phyloP scores from a whole-genome alignment of 2,329 filamentous ascomycete species.

The Fusarium oligoseptatum region DNA sequence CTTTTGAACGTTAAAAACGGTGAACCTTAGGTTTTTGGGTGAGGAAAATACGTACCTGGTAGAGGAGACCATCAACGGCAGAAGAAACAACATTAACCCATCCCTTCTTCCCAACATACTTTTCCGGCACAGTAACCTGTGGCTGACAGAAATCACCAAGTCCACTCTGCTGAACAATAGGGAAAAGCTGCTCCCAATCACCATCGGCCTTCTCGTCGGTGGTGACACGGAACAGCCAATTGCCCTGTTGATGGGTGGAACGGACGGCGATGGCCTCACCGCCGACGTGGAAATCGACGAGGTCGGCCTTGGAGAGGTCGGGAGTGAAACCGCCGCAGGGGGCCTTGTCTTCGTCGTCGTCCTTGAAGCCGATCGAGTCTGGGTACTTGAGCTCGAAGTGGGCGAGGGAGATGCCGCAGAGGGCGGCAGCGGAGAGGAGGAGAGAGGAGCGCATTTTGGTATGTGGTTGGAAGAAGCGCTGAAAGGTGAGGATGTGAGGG shows the following conservation, averaged over 20 bases:
- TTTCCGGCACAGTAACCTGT: conserved; percentile 60
- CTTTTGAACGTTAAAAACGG: conserved; percentile 36
- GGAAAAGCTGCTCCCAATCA: conserved; percentile 69
- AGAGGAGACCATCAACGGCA: conserved; percentile 68
- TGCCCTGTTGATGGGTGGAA: conserved; percentile 65
- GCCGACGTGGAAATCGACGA: conserved; percentile 70
- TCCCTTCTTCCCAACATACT: conserved; percentile 68
- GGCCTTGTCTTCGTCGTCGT: conserved; percentile 58
- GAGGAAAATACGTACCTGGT: conserved; percentile 59
- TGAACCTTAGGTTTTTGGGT: background rate
- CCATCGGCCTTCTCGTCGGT: conserved; percentile 60
- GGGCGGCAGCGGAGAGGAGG: conserved; percentile 53
- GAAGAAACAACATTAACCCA: conserved; percentile 65
- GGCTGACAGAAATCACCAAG: conserved; percentile 68
- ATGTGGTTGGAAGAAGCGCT: background rate
- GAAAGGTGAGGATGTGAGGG: background rate
- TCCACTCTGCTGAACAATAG: conserved; percentile 67
- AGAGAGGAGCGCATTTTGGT: conserved; percentile 52
- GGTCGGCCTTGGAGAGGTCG: conserved; percentile 60
- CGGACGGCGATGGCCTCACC: conserved; percentile 65
- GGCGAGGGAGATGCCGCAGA: conserved; percentile 59
- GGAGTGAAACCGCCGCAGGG: conserved; percentile 70
- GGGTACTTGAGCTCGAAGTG: conserved; percentile 69
- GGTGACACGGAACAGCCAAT: conserved; percentile 71
- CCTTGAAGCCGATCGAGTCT: conserved; percentile 61